Evolutionary conservation across 805 yeast species (phyloP).

Genomic region (Blastobotrys muscicola): DNA sequence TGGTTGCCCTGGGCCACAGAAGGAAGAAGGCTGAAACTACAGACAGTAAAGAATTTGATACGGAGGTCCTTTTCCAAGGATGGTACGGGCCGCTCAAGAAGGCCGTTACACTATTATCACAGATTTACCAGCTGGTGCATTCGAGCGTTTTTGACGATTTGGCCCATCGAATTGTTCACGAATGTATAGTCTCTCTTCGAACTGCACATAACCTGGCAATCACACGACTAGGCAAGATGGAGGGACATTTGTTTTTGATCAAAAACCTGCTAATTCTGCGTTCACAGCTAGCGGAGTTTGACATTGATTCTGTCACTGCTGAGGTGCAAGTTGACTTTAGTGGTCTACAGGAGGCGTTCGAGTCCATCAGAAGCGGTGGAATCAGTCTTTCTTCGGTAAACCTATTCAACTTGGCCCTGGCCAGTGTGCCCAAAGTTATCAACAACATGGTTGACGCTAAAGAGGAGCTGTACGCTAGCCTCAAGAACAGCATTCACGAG

Average conservation of each 20-base stretch:
- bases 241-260: slow-evolving; percentile 57
- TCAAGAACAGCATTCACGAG: slow-evolving; percentile 59
- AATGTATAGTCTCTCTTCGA: slow-evolving; percentile 56
- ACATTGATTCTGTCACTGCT: slow-evolving; percentile 58
- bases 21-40: slow-evolving; percentile 8
- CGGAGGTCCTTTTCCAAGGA: slow-evolving; percentile 21
- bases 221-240: slow-evolving; percentile 41
- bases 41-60: slow-evolving; percentile 13
- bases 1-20: slow-evolving; percentile 38
- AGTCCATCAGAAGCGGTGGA: slow-evolving; percentile 27
- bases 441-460: slow-evolving; percentile 75
- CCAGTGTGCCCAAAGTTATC: slow-evolving; percentile 69
- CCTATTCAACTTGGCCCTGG: slow-evolving; percentile 45
- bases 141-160: slow-evolving; percentile 74
- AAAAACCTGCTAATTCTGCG: slow-evolving; percentile 63
- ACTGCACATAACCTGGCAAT: slow-evolving; percentile 40
- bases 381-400: slow-evolving; percentile 23
- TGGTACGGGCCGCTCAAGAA: slow-evolving; percentile 66
- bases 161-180: slow-evolving; percentile 79
- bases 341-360: slow-evolving; percentile 52
- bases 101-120: slow-evolving; percentile 61
- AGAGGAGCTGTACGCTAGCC: slow-evolving; percentile 60
- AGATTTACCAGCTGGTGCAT: slow-evolving; percentile 70
- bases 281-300: slow-evolving; percentile 63
- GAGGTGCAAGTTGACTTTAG: slow-evolving; percentile 76